phyloP scores from a whole-genome alignment of 257 asterid genomes.

The Petunia axillaris region DNA sequence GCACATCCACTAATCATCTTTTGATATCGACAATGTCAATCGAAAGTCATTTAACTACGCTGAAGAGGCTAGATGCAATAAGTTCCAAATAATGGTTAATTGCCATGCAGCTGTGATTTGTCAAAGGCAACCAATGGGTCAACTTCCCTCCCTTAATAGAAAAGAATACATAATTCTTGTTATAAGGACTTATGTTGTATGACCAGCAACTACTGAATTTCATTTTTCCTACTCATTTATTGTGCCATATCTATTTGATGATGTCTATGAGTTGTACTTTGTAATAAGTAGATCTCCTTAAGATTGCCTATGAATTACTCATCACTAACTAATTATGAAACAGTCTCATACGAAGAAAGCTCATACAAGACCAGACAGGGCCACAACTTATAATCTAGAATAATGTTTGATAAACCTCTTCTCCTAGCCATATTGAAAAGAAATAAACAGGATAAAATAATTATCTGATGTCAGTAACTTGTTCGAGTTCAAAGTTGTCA shows the following conservation, averaged over 20 bases:
- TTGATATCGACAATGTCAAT: background rate
- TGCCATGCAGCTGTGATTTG: constrained; percentile 2
- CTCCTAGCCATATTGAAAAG: background rate
- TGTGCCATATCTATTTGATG: background rate
- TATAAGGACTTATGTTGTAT: background rate
- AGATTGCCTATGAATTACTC: background rate
- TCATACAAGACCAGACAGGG: background rate
- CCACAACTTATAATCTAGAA: background rate
- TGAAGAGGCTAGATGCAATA: background rate
- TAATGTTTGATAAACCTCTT: background rate
- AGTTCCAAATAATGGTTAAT: background rate
- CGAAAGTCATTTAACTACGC: background rate
- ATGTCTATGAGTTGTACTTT: background rate
- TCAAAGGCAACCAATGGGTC: background rate
- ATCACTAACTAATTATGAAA: background rate
- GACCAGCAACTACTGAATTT: constrained; percentile 1
- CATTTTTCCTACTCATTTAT: background rate
- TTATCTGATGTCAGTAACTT: background rate
- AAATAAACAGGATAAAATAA: background rate
- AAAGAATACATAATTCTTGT: background rate
- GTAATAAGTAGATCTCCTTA: background rate
- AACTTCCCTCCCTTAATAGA: background rate
- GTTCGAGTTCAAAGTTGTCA: background rate
- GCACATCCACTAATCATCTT: background rate
- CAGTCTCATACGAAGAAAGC: background rate